Evolutionary conservation across 2,329 filamentous ascomycete species (phyloP), one percentile per base, ranked within the genome.

Genomic region (Alternaria consortialis): DNA sequence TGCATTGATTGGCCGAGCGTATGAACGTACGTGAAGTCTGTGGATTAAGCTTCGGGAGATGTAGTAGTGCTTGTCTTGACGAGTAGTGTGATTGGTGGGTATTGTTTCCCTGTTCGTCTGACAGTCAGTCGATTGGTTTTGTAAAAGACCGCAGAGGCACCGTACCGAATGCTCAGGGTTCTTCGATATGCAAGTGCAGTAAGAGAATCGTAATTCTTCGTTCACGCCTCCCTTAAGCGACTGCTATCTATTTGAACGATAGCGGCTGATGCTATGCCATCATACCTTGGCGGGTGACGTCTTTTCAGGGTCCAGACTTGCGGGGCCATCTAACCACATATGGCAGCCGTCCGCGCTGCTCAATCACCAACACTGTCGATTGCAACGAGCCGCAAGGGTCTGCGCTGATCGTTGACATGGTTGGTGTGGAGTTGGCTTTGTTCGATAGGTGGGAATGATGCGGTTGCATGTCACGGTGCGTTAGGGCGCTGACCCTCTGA

Each of bases 261-360:
- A 46, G 42, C 48, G 50, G 57, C 39, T 47, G 43, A 47, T 58
- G 48, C 43, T 64, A 62, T 64, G 61, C 54, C 54, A 53, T 52
- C 61, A 64, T 64, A 61, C 34, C 61, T 64, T 64, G 61, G 61
- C 61, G 40, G 43, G 56, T 64, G 61, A 64, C 61, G 61, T 64
- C 55, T 61, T 53, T 48, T 48, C 58, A 64, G 61, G 61, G 61
- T 64, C 61, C 58, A 63, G 56, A 56, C 53, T 63, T 63, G 60
- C 42, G 47, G 60, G 57, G 53, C 60, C 27, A 23, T 31, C 61
- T 61, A 64, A 36, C 61, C 47, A 44, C 44, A 58, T 46, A 20
- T 6, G 39, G 58, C 23, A 64, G 31, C 34, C 37, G 1, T 15
- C 31, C 17, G 40, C 52, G 53, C 50, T 44, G 50, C 53, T 61